A percentile compares a stretch with the other conserved stretches of the same genome.
These are phyloP conservation scores for Coemansia guatemalensis DNA, from an alignment of 192 early-diverging fungal genomes.

Conservation along the genomic window DNA sequence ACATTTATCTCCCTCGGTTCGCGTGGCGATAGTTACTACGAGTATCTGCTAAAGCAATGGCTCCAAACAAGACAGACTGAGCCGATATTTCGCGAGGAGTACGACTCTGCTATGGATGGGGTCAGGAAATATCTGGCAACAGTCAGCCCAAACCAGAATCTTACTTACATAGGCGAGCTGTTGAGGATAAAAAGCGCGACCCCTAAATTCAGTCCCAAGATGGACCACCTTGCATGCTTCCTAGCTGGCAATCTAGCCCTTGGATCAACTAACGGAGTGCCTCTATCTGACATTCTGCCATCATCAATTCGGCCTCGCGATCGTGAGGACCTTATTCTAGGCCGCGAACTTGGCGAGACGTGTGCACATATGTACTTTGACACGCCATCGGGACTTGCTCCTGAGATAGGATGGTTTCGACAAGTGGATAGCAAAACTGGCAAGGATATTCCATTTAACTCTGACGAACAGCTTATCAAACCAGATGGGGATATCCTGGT, in stretches of 20 bases:
- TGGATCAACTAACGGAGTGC: constrained; percentile 38
- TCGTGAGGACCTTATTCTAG: constrained; percentile 72
- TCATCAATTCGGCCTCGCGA: constrained; percentile 9
- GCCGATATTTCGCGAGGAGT: constrained; percentile 63
- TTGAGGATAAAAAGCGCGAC: constrained; percentile 57
- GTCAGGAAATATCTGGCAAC: constrained; percentile 40
- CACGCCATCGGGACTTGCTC: constrained; percentile 76
- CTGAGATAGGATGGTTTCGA: constrained; percentile 43
- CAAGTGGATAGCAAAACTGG: constrained; percentile 1
- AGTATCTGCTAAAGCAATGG: constrained; percentile 92
- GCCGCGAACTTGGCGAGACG: constrained; percentile 73
- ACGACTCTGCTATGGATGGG: constrained; percentile 56
- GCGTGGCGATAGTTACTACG: constrained; percentile 89
- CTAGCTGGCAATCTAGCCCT: constrained; percentile 56
- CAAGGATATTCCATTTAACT: not conserved
- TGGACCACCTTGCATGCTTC: constrained; percentile 97
- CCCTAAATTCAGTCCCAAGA: constrained; percentile 54
- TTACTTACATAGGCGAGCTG: constrained; percentile 37
- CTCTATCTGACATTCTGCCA: constrained; percentile 18
- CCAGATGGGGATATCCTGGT: constrained; percentile 38
- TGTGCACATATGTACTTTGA: constrained; percentile 84
- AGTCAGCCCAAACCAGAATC: constrained; percentile 17
- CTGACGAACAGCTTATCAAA: constrained; percentile 14
- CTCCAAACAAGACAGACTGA: constrained; percentile 75
- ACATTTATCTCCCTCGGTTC: constrained; percentile 32